These are phyloP conservation scores for Leptographium lundbergii DNA, from an alignment of 2,329 filamentous ascomycete species.

Conservation along the genomic window DNA sequence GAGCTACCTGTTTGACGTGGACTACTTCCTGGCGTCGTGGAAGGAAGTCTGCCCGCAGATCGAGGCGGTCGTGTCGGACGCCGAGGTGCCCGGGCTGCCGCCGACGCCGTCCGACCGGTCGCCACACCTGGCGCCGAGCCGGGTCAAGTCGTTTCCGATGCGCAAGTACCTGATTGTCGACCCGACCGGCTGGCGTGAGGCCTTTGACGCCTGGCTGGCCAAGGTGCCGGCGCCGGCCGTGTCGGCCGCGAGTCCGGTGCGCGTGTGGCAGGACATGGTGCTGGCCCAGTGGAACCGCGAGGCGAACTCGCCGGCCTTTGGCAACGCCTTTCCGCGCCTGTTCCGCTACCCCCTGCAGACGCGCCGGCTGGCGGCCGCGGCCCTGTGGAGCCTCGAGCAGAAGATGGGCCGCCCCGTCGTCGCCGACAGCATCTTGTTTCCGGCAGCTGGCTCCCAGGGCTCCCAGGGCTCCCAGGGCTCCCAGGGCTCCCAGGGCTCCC, in stretches of 20 bases:
- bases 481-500: no score
- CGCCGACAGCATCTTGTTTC: constrained; percentile 7
- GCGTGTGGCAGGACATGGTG: constrained; percentile 16
- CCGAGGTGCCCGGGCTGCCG: constrained; percentile 2
- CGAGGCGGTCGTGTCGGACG: constrained; percentile 6
- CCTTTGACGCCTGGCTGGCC: constrained; percentile 11
- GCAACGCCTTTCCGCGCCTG: constrained; percentile 10
- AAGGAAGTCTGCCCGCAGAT: constrained; percentile 8
- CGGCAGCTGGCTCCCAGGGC: no score
- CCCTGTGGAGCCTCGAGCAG: constrained; percentile 19
- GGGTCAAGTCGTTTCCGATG: constrained; percentile 6
- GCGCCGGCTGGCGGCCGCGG: constrained; percentile 18
- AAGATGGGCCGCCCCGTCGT: constrained; percentile 16
- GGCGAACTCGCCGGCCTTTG: constrained; percentile 12
- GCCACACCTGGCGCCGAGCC: constrained; percentile 2
- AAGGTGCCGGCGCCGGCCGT: background rate
- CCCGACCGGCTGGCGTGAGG: constrained; percentile 12
- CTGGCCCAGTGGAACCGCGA: constrained; percentile 13
- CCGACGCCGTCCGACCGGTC: background rate
- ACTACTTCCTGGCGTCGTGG: constrained; percentile 8
- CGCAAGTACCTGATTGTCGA: constrained; percentile 11
- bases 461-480: no score
- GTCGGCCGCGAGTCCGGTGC: constrained; percentile 6
- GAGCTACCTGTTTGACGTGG: constrained; percentile 6
- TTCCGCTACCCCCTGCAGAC: constrained; percentile 8